These are phyloP conservation scores for Rehmannia glutinosa DNA, from an alignment of 257 asterid genomes.

Conservation along the genomic window DNA sequence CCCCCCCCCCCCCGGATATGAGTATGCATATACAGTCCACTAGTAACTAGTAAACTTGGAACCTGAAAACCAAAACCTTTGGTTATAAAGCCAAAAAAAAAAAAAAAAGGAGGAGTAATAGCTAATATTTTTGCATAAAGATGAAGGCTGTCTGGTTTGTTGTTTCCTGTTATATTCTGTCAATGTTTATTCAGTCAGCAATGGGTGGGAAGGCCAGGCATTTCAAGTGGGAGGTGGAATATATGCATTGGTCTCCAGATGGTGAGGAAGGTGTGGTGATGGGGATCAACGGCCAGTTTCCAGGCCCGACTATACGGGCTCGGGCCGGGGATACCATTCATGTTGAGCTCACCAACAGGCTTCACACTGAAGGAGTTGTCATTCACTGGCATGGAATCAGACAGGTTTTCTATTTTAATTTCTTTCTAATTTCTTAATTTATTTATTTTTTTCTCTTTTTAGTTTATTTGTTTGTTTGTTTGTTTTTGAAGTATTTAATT, in stretches of 20 bases:
- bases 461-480: too few species aligned
- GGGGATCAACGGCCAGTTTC: slow-evolving; percentile 73
- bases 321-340: slow-evolving; percentile 59
- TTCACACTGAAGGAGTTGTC: slow-evolving; percentile 71
- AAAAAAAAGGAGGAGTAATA: too few species aligned
- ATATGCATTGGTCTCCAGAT: slow-evolving; percentile 68
- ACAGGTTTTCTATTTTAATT: slow-evolving; percentile 62
- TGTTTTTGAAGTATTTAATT: background rate
- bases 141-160: too few species aligned
- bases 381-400: slow-evolving; percentile 92
- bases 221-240: slow-evolving; percentile 62
- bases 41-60: too few species aligned
- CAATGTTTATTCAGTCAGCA: background rate
- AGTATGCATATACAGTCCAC: too few species aligned
- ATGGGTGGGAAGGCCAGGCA: slow-evolving; percentile 36
- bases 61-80: too few species aligned
- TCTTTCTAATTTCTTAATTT: too few species aligned
- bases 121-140: too few species aligned
- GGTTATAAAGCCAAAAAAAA: too few species aligned
- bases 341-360: slow-evolving; percentile 64
- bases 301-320: slow-evolving; percentile 85
- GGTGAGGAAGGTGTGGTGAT: slow-evolving; percentile 54
- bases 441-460: too few species aligned
- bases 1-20: too few species aligned
- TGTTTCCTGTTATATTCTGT: too few species aligned